Evolutionary conservation across 2,329 filamentous ascomycete species (phyloP), one percentile per base, ranked within the genome.

Genomic region (Grosmannia serpens): DNA sequence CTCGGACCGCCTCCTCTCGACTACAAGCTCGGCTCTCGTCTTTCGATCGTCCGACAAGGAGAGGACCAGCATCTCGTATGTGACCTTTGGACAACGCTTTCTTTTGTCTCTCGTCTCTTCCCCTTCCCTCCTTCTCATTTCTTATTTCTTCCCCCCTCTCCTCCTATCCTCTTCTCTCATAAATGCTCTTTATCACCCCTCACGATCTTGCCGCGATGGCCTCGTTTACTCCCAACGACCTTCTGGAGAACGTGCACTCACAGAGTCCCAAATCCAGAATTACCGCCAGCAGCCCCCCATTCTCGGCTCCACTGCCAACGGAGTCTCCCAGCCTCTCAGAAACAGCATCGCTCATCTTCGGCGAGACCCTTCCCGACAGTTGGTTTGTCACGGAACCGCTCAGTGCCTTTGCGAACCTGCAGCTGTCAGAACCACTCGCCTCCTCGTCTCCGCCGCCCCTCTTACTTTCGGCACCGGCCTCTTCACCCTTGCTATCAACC

Each of bases 161-260:
- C 35, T n/a, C 22, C 49, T 24, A 8, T 26, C n/a, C 52, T 46
- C 15, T 52, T 29, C 46, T 35, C n/a, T 38, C 29, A 33, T 22
- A 22, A 24, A 22, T 56, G 17, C 33, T 44, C 33, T 15, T 5
- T 13, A 20, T 50, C 11, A 3, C 29, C 13, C 26, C 22, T 17
- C 9, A 5, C 22, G 13, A 44, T 44, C 24, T 29, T 24, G 17
- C 41, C 13, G 57, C 64, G 67, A 69, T 68, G 68, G 67, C 66
- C 62, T 63, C 57, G 58, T 66, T 62, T 61, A 62, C 46, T 29
- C 24, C 58, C 62, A 64, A 63, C 62, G 66, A 64, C 61, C 64
- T 63, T 59, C 60, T 61, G 63, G 65, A 68, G 65, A 63, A 68
- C 64, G 64, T 64, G 67, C 65, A 67, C 70, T 71, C 69, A 71